phyloP scores from a whole-genome alignment of 768 basidiomycete species.

The Phylloporus scabripes region DNA sequence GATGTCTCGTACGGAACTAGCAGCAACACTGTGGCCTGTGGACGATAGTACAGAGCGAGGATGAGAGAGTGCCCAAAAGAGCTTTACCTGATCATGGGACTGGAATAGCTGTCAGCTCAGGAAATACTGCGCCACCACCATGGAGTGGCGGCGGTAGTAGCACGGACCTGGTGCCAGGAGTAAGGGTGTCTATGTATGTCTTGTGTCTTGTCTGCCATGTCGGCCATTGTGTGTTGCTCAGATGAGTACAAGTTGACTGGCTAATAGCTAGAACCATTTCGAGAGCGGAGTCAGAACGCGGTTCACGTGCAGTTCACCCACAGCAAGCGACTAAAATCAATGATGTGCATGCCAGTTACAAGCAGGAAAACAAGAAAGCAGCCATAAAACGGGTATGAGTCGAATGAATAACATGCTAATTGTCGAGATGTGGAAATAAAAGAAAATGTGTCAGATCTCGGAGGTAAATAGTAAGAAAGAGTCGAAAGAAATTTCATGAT shows the following conservation, averaged over 20 bases:
- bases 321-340: slow-evolving; percentile 12
- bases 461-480: slow-evolving; percentile 11
- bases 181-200: slow-evolving; percentile 43
- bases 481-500: slow-evolving; percentile 12
- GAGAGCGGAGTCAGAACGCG: slow-evolving; percentile 33
- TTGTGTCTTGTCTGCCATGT: slow-evolving; percentile 23
- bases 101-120: slow-evolving; percentile 28
- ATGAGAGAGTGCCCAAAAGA: slow-evolving; percentile 11
- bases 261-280: slow-evolving; percentile 16
- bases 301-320: slow-evolving; percentile 25
- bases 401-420: slow-evolving; percentile 13
- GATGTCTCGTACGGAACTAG: slow-evolving; percentile 67
- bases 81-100: slow-evolving; percentile 79
- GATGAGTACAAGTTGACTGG: slow-evolving; percentile 8
- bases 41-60: slow-evolving; percentile 14
- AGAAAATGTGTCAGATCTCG: slow-evolving; percentile 7
- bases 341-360: slow-evolving; percentile 27
- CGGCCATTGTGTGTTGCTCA: slow-evolving; percentile 11
- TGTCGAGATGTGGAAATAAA: slow-evolving; percentile 4
- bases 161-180: slow-evolving; percentile 81
- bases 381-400: slow-evolving; percentile 25
- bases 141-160: not conserved
- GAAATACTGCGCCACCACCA: slow-evolving; percentile 14
- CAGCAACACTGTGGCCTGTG: slow-evolving; percentile 69
- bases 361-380: slow-evolving; percentile 13